Evolutionary conservation across 108 stramenopile genomes (phyloP).

Genomic region (Cyclotella sp.): DNA sequence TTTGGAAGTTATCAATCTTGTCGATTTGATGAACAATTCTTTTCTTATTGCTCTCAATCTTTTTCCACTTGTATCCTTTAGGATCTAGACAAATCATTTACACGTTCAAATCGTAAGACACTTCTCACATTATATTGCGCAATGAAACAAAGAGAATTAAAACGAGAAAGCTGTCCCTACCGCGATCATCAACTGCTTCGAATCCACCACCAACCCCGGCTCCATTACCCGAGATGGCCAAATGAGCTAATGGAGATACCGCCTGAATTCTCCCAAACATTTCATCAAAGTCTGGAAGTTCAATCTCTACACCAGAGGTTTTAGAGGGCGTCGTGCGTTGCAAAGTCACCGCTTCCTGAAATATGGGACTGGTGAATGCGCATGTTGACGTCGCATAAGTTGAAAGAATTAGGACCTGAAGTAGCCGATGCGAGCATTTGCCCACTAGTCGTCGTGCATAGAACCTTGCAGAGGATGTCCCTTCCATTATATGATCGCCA

Average conservation of each 20-base stretch:
- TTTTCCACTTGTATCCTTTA: conserved; percentile 61
- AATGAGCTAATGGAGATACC: conserved; percentile 64
- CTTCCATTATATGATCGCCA: neutral
- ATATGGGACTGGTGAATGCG: conserved; percentile 71
- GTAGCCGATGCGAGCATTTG: conserved; percentile 2
- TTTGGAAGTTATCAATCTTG: conserved; percentile 75
- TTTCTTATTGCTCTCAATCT: conserved; percentile 51
- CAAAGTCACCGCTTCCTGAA: conserved; percentile 53
- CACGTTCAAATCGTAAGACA: neutral
- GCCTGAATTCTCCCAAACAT: conserved; percentile 66
- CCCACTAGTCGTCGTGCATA: neutral
- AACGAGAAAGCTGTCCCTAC: conserved; percentile 25
- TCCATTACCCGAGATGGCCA: conserved; percentile 52
- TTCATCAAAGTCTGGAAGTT: conserved; percentile 74
- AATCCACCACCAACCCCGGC: conserved; percentile 51
- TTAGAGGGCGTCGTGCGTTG: conserved; percentile 67
- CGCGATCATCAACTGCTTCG: conserved; percentile 36
- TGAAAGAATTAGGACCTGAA: conserved; percentile 25
- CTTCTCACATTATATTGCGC: neutral
- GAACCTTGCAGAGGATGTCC: neutral
- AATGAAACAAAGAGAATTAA: neutral
- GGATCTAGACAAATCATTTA: conserved; percentile 16
- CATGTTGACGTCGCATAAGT: conserved; percentile 11
- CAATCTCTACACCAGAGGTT: conserved; percentile 67
- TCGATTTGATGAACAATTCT: conserved; percentile 60